phyloP scores from a whole-genome alignment of 2,329 filamentous ascomycete genomes.

The Trichophyton equinum region DNA sequence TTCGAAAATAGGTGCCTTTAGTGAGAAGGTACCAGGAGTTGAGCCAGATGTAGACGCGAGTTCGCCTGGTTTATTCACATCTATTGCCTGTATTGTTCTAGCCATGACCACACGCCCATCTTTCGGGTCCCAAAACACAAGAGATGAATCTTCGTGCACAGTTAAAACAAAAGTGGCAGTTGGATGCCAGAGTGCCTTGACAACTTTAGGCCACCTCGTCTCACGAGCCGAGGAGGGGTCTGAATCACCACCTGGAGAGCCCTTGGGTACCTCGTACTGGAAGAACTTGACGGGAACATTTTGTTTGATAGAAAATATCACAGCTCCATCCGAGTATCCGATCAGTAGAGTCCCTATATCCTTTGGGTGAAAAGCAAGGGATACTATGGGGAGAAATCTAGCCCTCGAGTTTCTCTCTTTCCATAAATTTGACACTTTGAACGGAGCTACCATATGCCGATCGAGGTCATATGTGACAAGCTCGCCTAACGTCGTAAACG shows the following conservation, averaged over 20 bases:
- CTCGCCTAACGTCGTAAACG: conserved; percentile 44
- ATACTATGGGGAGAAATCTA: conserved; percentile 54
- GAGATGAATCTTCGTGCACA: conserved; percentile 75
- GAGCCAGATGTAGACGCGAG: conserved; percentile 22
- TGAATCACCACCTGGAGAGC: conserved; percentile 65
- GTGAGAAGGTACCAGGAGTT: conserved; percentile 40
- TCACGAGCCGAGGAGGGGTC: conserved; percentile 52
- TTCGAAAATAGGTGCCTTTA: conserved; percentile 62
- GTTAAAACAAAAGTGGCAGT: conserved; percentile 82
- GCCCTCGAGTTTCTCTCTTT: conserved; percentile 55
- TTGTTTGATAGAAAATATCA: conserved; percentile 90
- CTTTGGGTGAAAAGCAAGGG: conserved; percentile 72
- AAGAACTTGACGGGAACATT: conserved; percentile 67
- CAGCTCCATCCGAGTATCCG: conserved; percentile 78
- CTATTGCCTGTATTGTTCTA: conserved; percentile 60
- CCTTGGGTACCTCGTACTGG: conserved; percentile 66
- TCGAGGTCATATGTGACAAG: conserved; percentile 90
- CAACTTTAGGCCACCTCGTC: conserved; percentile 58
- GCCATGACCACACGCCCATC: conserved; percentile 77
- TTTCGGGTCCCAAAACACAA: conserved; percentile 90
- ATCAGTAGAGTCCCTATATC: conserved; percentile 87
- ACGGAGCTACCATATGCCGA: conserved; percentile 59
- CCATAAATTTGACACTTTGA: conserved; percentile 84
- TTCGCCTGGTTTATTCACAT: conserved; percentile 55
- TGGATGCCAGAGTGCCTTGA: conserved; percentile 85